Evolutionary conservation across 768 basidiomycete genomes (phyloP), one percentile per base, ranked within the genome.

Genomic region (Coprinellus aureogranulatus): DNA sequence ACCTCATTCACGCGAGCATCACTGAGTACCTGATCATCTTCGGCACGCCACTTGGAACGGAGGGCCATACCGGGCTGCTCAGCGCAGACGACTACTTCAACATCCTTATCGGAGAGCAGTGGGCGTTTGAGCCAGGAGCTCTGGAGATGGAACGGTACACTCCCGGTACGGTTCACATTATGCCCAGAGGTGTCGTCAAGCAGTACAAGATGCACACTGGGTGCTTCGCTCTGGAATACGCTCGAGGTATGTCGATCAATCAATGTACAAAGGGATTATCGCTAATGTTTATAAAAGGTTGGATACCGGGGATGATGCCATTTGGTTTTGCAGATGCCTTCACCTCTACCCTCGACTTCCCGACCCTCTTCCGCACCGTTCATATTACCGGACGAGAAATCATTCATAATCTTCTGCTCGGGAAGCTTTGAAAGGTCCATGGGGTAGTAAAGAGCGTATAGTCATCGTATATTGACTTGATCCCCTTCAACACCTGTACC

Each of bases 161-260:
- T 4, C 75, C 94, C 0, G 97, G 97, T 2, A 85, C 82, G 53
- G 89, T 97, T 2, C 92, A 99, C 71, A 80, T 88, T 67, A 77
- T 98, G 56, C 87, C 80, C 10, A 77, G 96, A 39, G 94, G 94
- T 4, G 81, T 83, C 2, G 88, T 86, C 55, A 98, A 97, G 78
- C 97, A 99, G 72, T 98, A 98, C 75, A 96, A 95, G 72, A 95
- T 98, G 90, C 92, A 92, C 67, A 84, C 94, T 59, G 94, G 93
- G 14, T 96, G 92, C 69, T 98, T 92, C 70, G 97, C 97, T 8
- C 74, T 99, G 62, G 97, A 99, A 72, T 94, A 96, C 64, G 96
- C 95, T 41, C 73, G 89, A 70, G 96, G 96, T 94, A 63, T 39
- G 81, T 25, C 20, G 4, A 54, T 2, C 30, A 45, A 27, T 25